Evolutionary conservation across 139 green algal species (phyloP).

Genomic region (Zygnema cylindricum): DNA sequence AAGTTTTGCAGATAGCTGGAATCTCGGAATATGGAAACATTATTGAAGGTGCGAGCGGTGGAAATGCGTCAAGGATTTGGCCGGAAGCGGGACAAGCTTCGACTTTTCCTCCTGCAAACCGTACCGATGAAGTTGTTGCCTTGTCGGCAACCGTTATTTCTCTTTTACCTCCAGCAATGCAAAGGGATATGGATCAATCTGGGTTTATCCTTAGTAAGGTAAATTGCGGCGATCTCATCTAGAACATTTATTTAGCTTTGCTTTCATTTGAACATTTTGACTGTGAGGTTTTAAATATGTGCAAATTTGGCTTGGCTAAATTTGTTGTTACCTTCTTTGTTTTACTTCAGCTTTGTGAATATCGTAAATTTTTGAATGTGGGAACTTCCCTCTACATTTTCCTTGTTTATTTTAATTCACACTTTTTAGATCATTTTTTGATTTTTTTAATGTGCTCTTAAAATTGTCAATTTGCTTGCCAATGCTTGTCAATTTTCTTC

Average conservation of each 20-base stretch:
- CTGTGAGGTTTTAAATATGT: background rate
- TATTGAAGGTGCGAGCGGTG: constrained; percentile 28
- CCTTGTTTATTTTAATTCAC: background rate
- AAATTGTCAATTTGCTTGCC: too few relatives aligned
- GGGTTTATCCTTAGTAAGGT: constrained; percentile 47
- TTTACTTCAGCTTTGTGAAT: too few relatives aligned
- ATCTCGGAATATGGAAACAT: constrained; percentile 29
- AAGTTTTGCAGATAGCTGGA: constrained; percentile 19
- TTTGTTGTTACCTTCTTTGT: background rate
- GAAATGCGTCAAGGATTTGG: constrained; percentile 3
- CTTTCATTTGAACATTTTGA: background rate
- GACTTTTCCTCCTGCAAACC: background rate
- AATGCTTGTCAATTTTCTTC: too few relatives aligned
- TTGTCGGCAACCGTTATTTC: background rate
- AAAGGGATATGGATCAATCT: background rate
- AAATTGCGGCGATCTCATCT: background rate
- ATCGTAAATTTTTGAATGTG: too few relatives aligned
- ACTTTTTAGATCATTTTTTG: background rate
- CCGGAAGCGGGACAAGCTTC: background rate
- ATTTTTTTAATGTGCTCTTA: too few relatives aligned
- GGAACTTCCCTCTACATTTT: background rate
- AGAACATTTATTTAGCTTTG: background rate
- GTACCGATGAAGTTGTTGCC: background rate
- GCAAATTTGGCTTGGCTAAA: background rate
- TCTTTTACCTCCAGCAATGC: background rate